These are phyloP conservation scores for Casaregolazyma suthepensis DNA, from an alignment of 1,139 yeast genomes.

Conservation along the genomic window DNA sequence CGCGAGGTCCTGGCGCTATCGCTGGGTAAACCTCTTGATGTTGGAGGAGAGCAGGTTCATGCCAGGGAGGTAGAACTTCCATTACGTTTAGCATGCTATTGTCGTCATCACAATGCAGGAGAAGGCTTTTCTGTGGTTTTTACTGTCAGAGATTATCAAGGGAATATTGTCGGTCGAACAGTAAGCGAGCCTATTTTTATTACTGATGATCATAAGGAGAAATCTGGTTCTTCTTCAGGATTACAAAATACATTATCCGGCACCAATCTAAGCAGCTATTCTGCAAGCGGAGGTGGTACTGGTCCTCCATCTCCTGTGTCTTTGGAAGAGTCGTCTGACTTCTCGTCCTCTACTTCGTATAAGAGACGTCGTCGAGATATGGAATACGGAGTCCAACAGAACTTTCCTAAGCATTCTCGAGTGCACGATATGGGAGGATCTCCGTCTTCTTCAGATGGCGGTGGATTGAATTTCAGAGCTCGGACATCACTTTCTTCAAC, in stretches of 20 bases:
- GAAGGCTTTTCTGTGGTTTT: constrained; percentile 73
- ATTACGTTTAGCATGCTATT: constrained; percentile 87
- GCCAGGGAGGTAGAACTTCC: constrained; percentile 60
- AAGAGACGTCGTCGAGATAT: constrained; percentile 23
- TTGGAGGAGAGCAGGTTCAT: constrained; percentile 20
- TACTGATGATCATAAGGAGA: constrained; percentile 81
- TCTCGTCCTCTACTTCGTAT: constrained; percentile 19
- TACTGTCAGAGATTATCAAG: constrained; percentile 55
- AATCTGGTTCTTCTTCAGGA: neutral
- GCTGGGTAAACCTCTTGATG: constrained; percentile 20
- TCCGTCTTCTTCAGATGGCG: constrained; percentile 19
- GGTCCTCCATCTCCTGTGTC: constrained; percentile 24
- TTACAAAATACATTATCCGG: constrained; percentile 1
- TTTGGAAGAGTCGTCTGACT: constrained; percentile 25
- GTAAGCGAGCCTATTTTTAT: constrained; percentile 74
- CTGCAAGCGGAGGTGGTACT: constrained; percentile 8
- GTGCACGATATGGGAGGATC: constrained; percentile 8
- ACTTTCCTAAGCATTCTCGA: neutral
- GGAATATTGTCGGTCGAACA: constrained; percentile 64
- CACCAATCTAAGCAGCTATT: constrained; percentile 5
- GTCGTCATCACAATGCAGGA: constrained; percentile 86
- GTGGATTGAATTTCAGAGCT: constrained; percentile 7
- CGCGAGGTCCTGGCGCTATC: constrained; percentile 79
- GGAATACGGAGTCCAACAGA: constrained; percentile 20
- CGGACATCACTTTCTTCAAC: constrained; percentile 7